Conservation (phyloP, 2,329 filamentous ascomycete genomes). For the Magnaporthales sp. region DNA sequence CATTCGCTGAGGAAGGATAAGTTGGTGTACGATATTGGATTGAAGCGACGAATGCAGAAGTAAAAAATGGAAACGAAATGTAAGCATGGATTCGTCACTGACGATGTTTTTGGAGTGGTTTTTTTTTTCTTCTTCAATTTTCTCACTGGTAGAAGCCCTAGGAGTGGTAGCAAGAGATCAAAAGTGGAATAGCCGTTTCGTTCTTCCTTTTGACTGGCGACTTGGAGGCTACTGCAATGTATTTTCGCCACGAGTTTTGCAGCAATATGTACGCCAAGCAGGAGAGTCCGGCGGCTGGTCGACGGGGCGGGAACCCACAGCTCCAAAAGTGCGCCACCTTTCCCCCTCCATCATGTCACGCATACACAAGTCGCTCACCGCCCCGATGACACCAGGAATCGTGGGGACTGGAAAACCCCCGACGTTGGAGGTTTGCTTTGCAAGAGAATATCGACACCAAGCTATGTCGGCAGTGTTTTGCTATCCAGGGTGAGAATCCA, state of each 20-base stretch:
- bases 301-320: neutral
- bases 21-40: neutral
- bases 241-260: slow-evolving; percentile 1
- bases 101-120: neutral
- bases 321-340: neutral
- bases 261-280: slow-evolving; percentile 2
- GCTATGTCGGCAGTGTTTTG: neutral
- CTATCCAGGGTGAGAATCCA: neutral
- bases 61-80: neutral
- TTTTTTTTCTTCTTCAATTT: neutral
- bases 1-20: neutral
- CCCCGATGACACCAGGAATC: neutral
- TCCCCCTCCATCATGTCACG: neutral
- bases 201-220: neutral
- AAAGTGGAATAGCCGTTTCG: neutral
- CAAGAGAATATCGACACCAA: neutral
- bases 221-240: neutral
- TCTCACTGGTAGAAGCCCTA: neutral
- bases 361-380: slow-evolving; percentile 1
- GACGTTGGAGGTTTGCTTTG: neutral
- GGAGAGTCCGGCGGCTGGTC: neutral
- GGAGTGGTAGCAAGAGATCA: neutral
- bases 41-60: neutral
- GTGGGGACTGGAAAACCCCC: neutral
- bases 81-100: neutral